Percentiles rank a stretch among this genome's conserved stretches.
These are phyloP conservation scores for Castanea sativa DNA, from an alignment of 306 rosid genomes.

Conservation along the genomic window DNA sequence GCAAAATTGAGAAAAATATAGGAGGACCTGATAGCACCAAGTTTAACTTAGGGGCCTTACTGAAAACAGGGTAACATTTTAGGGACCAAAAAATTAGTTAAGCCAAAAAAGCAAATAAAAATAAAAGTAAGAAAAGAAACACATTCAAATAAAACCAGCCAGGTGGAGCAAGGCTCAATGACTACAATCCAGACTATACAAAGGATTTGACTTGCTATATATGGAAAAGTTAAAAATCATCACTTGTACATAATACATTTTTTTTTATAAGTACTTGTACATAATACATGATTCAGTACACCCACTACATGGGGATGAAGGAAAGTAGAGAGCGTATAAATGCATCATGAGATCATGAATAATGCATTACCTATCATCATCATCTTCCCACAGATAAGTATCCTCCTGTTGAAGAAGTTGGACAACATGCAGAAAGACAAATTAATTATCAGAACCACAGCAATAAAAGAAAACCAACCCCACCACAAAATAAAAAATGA, in stretches of 20 bases:
- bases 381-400: constrained; percentile 96
- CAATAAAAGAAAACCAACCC: not conserved
- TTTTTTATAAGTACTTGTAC: no score
- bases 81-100: not conserved
- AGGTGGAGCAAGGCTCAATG: not conserved
- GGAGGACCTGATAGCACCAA: not conserved
- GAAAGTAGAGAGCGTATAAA: not conserved
- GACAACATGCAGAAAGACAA: constrained; percentile 14
- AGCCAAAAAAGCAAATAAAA: not conserved
- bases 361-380: constrained; percentile 75
- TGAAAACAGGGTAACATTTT: not conserved
- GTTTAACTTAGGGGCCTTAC: not conserved
- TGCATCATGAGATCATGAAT: constrained; percentile 7
- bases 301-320: not conserved
- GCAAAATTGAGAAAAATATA: not conserved
- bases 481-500: not conserved
- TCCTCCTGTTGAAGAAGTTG: constrained; percentile 67
- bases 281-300: not conserved
- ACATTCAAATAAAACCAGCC: not conserved
- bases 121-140: not conserved
- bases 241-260: not conserved
- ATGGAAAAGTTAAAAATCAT: not conserved
- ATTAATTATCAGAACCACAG: not conserved
- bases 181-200: not conserved
- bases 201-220: not conserved